Base-by-base conservation (phyloP, 345 rosid species). In the Brassica nigra region DNA sequence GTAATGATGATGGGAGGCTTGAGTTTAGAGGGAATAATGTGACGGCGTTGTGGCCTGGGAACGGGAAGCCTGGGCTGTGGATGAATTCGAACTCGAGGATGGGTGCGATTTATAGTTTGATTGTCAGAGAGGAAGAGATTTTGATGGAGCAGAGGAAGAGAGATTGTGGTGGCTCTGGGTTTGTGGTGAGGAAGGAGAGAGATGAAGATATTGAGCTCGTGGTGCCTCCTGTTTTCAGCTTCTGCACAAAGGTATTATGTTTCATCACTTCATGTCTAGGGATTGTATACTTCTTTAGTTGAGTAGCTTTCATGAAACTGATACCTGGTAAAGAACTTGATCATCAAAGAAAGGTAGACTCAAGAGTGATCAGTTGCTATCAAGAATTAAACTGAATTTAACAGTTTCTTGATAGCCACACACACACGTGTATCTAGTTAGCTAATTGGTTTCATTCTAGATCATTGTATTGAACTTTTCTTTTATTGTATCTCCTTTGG, bases 21-120 rank as follows among this genome's bases (percentile, higher is more conserved):
- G 94, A 93, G 83, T 93, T 91, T 75, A 1, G 64, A 0, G 96
- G 98, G 16, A 89, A 91, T 57, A 88, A 83, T 34, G 80, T 61
- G 33, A 34, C 73, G 12, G 86, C 94, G 70, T 47, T 93, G 74
- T 95, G 99, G 99, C 98, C 99, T 2, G 98, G 99, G 15, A 86
- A 86, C 71, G 96, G 92, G 1, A 95, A 91, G 76, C 99, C 98
- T 2, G 98, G 98, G 28, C 83, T 91, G 2, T 93, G 99, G 99
- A 9, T 93, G 85, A 90, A 80, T 44, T 95, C 95, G 0, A 62
- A 80, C 20, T 91, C 98, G 30, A 89, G 92, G 70, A 91, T 95
- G 97, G 98, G 96, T 8, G 98, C 94, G 1, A 73, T 95, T 9
- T 95, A 89, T 71, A 76, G 70, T 4, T 68, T 95, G 77, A 82